Base-by-base conservation (phyloP, 2,329 filamentous ascomycete genomes). In the Colletotrichum cereale region DNA sequence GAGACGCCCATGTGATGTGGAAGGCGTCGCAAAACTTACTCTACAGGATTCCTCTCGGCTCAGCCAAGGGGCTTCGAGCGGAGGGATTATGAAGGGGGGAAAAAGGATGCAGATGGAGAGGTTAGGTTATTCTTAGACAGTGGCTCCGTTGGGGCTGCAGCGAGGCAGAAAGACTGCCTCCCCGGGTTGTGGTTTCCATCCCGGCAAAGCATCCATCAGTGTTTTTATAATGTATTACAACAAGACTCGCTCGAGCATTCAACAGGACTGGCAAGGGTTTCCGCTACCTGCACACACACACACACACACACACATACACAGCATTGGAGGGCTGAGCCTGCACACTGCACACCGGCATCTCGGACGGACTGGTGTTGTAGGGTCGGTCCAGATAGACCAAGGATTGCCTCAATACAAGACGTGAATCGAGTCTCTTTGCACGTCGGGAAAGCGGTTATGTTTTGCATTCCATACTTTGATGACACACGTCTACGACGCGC, bases 171-270 rank as follows among this genome's bases (percentile, higher is more conserved):
- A 71, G 34, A 67, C 64, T 67, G 67, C 6, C 68, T 53, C 18
- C 42, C 12, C 34, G 57, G 68, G 57, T 38, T 62, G 57, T 31
- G 21, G 52, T 36, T 55, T 47, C 24, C 16, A 48, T 31, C 48
- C 57, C 58, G 57, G 57, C 26, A 62, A 62, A 62, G 34, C 52
- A 67, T 62, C 56, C 52, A 71, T 52, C 64, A 62, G 64, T 71
- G 68, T 71, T 67, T 71, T 62, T 62, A 67, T 67, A 71, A 71
- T 71, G 64, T 71, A 67, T 67, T 71, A 71, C 50, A 71, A 67
- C 26, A 66, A 71, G 64, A 53, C 38, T 58, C 66, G 44, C 55
- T 55, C 31, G 38, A 61, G 62, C 48, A 60, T 61, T 40, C 50
- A 44, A 52, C 44, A 57, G 31, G 57, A 62, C 29, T 26, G 68